These are phyloP conservation scores for Acacia confusa DNA, from an alignment of 306 rosid genomes.

Conservation along the genomic window DNA sequence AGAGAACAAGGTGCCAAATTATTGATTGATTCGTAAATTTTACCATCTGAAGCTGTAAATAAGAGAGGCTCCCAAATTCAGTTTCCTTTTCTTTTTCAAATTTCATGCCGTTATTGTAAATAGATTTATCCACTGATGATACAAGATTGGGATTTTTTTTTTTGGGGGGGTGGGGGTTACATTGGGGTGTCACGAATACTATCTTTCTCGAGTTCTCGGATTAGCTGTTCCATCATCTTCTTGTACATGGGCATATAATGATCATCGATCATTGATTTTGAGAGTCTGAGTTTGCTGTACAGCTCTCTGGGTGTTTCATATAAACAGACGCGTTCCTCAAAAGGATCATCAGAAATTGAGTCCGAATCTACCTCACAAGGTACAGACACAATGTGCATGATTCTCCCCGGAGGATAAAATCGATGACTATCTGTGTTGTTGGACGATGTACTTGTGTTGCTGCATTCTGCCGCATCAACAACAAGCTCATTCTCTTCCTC, in stretches of 20 bases:
- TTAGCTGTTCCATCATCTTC: slow-evolving; percentile 64
- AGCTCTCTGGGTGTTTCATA: slow-evolving; percentile 70
- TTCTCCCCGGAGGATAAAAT: slow-evolving; percentile 74
- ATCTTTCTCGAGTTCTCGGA: slow-evolving; percentile 51
- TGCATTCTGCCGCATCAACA: slow-evolving; percentile 46
- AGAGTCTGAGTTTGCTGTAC: slow-evolving; percentile 72
- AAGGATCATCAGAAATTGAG: slow-evolving; percentile 24
- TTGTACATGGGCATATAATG: slow-evolving; percentile 80
- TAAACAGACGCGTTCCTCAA: slow-evolving; percentile 50
- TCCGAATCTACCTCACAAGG: slow-evolving; percentile 35
- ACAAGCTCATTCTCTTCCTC: slow-evolving; percentile 48
- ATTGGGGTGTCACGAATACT: slow-evolving; percentile 9
- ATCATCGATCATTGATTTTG: slow-evolving; percentile 66
- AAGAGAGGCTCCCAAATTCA: too few relatives aligned
- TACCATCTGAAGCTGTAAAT: too few relatives aligned
- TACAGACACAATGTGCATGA: slow-evolving; percentile 65
- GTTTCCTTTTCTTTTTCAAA: background rate
- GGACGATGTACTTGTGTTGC: slow-evolving; percentile 33
- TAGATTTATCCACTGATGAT: background rate
- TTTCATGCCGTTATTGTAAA: background rate
- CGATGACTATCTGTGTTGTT: slow-evolving; percentile 48
- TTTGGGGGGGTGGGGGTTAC: too few relatives aligned
- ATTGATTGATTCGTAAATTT: too few relatives aligned
- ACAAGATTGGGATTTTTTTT: background rate
- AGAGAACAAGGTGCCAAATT: too few relatives aligned